Base-by-base conservation (phyloP, 139 green algal genomes). In the Nannochloris sp. region DNA sequence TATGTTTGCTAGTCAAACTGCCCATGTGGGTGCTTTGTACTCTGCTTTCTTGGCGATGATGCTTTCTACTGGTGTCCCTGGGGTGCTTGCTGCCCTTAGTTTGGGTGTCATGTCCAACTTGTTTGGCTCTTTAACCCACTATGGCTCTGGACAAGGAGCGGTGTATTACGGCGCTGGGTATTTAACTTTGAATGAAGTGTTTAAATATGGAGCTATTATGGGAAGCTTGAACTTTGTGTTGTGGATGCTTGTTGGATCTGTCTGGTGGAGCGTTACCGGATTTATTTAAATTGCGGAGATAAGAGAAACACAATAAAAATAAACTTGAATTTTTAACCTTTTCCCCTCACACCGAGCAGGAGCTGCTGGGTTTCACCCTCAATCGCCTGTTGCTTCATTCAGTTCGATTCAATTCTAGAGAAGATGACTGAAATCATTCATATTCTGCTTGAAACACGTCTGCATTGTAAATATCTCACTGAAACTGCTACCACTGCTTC, bases 101-200 rank as follows among this genome's bases (percentile, higher is more conserved):
- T 78, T 98, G 32, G 87, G 84, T 12, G 96, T 94, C 71, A 90
- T 88, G 65, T 88, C 78, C 61, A 98, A 98, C 80, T 81, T 97
- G 23, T 97, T 97, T 68, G 94, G 94, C 71, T 93, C 83, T 44
- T 85, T 98, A 66, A 95, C 93, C 3, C 94, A 99, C 78, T 99
- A 97, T 75, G 89, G 87, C 33, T 90, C 77, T n/a, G 92, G 92
- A 33, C 93, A 99, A 78, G 83, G 74, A 2, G 92, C 90, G 2
- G 85, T 96, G 23, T 98, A 94, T 82, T 96, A 89, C 63, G 88
- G 89, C 58, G 78, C 87, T 24, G 90, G 89, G 53, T 97, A 89
- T 78, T 73, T 95, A 46, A 81, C 65, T 12, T 75, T 92, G 4
- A 68, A 73, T 5, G 87, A 95, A 35, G 78, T 92, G 30, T 94